Evolutionary conservation across 441 rosid species (phyloP), one percentile per base, ranked within the genome.

Genomic region (Erodium moschatum): DNA sequence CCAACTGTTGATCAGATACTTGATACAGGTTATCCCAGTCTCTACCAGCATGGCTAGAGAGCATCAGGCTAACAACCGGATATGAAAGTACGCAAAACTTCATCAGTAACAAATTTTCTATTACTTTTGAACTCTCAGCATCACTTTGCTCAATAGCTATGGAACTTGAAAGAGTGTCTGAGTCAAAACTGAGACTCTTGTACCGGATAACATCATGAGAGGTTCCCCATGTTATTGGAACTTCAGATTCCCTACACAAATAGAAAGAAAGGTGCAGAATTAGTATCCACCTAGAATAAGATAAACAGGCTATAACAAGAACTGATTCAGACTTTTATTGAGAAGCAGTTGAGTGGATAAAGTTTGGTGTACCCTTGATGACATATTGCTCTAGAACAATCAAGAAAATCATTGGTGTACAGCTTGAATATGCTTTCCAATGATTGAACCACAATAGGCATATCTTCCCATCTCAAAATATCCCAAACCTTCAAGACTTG

Each of bases 401-500:
- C 62, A 6, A 84, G 61, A 66, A 69, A 81, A 65, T 79, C 83
- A 20, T 76, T 81, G 4, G 82, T 70, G 46, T 78, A 70, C 21
- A 16, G 70, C 15, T 27, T 60, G 72, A 82, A 81, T 48, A 84
- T 66, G 40, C 71, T 40, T 44, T 84, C 81, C 8, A 84, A 75
- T 18, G 78, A 77, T 66, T 71, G 65, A n/a, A 64, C 70, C 73
- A 82, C 7, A 54, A 38, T 74, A 1, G 60, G 73, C 10, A 69
- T 65, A 64, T 80, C 77, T 67, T 70, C 66, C 35, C 72, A 35
- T 0, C 81, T 77, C 69, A 82, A 63, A 52, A 85, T 50, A 69
- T 82, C 89, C 86, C 86, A 85, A 29, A 78, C 76, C 81, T 75
- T 85, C 77, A 85, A 68, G 19, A 78, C 78, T 78, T 82, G 87